Conservation (phyloP, 2,329 filamentous ascomycete genomes). For the Xylaria arbuscula region DNA sequence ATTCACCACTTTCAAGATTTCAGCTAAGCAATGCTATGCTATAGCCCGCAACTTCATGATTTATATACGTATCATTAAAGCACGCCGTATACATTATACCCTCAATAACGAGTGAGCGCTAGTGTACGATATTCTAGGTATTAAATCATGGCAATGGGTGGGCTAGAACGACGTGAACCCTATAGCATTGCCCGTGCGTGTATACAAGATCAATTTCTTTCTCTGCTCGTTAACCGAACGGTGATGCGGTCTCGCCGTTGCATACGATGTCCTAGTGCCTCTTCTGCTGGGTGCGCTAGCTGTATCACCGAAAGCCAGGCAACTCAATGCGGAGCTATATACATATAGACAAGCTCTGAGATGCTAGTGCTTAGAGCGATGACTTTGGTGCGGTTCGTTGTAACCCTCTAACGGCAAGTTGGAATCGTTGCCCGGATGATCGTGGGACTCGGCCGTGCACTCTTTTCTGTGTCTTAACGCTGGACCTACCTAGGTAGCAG, state of each 20-base stretch:
- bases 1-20: constrained; percentile 34
- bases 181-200: constrained; percentile 34
- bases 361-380: constrained; percentile 39
- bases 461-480: constrained; percentile 8
- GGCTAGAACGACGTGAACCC: constrained; percentile 43
- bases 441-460: constrained; percentile 31
- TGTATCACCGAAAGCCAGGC: neutral
- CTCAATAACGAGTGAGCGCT: constrained; percentile 43
- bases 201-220: constrained; percentile 21
- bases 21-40: constrained; percentile 33
- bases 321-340: constrained; percentile 17
- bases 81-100: constrained; percentile 43
- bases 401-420: constrained; percentile 46
- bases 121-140: constrained; percentile 46
- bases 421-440: constrained; percentile 43
- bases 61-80: constrained; percentile 43
- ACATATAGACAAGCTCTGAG: constrained; percentile 16
- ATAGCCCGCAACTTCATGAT: constrained; percentile 32
- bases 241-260: neutral
- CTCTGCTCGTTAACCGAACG: constrained; percentile 29
- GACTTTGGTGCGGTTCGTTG: constrained; percentile 40
- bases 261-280: constrained; percentile 35
- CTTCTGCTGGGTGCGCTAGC: neutral
- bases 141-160: constrained; percentile 47
- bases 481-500: constrained; percentile 35